A percentile compares a stretch with the other conserved stretches of the same genome.
These are phyloP conservation scores for Steccherinum ochraceum DNA, from an alignment of 768 basidiomycete species.

Conservation along the genomic window DNA sequence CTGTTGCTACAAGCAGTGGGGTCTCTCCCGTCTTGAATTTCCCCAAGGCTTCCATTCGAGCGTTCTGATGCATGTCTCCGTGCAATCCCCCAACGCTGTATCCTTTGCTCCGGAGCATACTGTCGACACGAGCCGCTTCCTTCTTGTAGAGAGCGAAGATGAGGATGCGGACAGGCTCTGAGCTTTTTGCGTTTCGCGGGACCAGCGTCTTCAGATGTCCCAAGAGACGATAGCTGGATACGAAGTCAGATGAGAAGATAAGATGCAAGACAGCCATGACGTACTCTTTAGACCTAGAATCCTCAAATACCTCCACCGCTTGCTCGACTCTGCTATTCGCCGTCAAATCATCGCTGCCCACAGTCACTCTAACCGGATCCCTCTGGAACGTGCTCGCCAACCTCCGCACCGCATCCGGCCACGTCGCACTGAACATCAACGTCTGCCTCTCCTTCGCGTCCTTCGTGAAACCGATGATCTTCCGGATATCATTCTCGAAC, in stretches of 20 bases:
- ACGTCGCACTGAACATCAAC: conserved; percentile 98
- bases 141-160: conserved; percentile 98
- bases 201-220: conserved; percentile 46
- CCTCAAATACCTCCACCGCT: conserved; percentile 86
- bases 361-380: conserved; percentile 83
- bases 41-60: conserved; percentile 80
- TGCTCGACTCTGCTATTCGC: conserved; percentile 95
- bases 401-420: conserved; percentile 91
- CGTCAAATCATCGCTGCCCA: conserved; percentile 91
- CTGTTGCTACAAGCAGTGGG: conserved; percentile 87
- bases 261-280: conserved; percentile 28
- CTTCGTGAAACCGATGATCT: conserved; percentile 74
- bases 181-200: conserved; percentile 50
- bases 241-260: not conserved
- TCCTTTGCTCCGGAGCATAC: conserved; percentile 64
- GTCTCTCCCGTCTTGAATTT: conserved; percentile 80
- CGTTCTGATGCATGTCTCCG: conserved; percentile 84
- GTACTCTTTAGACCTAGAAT: conserved; percentile 81
- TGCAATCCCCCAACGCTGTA: conserved; percentile 81
- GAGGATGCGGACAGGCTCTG: conserved; percentile 64
- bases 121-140: conserved; percentile 87
- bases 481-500: conserved; percentile 95
- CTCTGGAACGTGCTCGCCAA: conserved; percentile 85
- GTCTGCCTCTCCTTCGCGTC: conserved; percentile 73
- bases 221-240: conserved; percentile 50